These are phyloP conservation scores for Teunomyces tritomae DNA, from an alignment of 805 yeast genomes.

Conservation along the genomic window DNA sequence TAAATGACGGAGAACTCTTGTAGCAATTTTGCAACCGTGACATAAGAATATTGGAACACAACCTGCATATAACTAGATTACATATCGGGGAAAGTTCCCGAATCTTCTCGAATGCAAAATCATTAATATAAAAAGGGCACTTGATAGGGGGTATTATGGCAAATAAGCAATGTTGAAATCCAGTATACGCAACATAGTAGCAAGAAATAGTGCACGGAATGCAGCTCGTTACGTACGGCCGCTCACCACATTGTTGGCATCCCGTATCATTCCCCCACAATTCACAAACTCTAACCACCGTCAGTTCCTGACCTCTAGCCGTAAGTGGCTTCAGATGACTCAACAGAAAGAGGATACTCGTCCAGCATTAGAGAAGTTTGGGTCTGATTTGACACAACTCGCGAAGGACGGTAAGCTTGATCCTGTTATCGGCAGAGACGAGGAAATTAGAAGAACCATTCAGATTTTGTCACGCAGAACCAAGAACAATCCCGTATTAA, in stretches of 20 bases:
- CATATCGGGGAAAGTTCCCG: conserved; percentile 12
- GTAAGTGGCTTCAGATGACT: conserved; percentile 34
- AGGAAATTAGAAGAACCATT: conserved; percentile 88
- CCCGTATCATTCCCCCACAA: neutral
- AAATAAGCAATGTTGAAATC: conserved; percentile 2
- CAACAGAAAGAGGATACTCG: conserved; percentile 47
- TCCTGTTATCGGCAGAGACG: conserved; percentile 97
- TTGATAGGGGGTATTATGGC: neutral
- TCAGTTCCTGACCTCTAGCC: conserved; percentile 20
- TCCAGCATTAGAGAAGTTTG: conserved; percentile 81
- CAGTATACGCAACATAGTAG: neutral
- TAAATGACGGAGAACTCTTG: conserved; percentile 8
- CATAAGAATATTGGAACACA: neutral
- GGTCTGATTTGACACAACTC: conserved; percentile 78
- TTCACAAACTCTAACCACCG: conserved; percentile 5
- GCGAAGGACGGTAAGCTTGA: conserved; percentile 90
- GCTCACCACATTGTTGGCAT: neutral
- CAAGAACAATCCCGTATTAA: conserved; percentile 90
- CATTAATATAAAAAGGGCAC: neutral
- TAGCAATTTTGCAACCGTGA: neutral
- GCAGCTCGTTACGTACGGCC: neutral
- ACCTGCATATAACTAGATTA: conserved; percentile 5
- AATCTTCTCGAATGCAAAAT: conserved; percentile 5
- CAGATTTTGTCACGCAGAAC: conserved; percentile 91
- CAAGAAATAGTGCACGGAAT: neutral